Evolutionary conservation across 768 basidiomycete genomes (phyloP).

Genomic region (Suillus ampliporus): DNA sequence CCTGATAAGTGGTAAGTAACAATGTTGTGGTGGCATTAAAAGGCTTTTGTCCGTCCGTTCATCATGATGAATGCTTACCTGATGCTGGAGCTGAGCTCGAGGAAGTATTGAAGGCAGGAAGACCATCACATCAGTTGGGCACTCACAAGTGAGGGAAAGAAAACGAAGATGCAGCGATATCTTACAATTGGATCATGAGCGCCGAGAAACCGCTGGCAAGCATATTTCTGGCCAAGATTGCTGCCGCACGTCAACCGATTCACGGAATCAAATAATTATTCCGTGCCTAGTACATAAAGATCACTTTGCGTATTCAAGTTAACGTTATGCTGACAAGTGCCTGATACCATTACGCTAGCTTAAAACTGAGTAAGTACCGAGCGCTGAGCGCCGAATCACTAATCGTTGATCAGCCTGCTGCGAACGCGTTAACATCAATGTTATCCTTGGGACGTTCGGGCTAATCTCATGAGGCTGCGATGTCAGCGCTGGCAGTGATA

Average conservation of each 20-base stretch:
- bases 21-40: neutral
- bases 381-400: neutral
- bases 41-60: neutral
- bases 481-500: neutral
- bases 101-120: conserved; percentile 12
- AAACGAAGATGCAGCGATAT: conserved; percentile 20
- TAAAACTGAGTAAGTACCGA: too few relatives aligned
- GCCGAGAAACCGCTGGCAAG: neutral
- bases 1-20: conserved; percentile 15
- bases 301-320: too few relatives aligned
- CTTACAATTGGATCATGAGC: conserved; percentile 18
- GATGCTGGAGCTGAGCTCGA: neutral
- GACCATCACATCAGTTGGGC: conserved; percentile 29
- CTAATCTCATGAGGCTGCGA: too few relatives aligned
- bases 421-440: neutral
- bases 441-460: too few relatives aligned
- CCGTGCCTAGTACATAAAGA: conserved; percentile 11
- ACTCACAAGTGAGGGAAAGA: neutral
- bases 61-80: conserved; percentile 4
- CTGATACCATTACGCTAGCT: neutral
- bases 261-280: conserved; percentile 5
- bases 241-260: conserved; percentile 24
- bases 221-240: conserved; percentile 17
- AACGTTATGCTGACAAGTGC: neutral
- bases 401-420: neutral